These are phyloP conservation scores for Haplosporangium sp. DNA, from an alignment of 371 early-diverging fungal genomes.

Conservation along the genomic window DNA sequence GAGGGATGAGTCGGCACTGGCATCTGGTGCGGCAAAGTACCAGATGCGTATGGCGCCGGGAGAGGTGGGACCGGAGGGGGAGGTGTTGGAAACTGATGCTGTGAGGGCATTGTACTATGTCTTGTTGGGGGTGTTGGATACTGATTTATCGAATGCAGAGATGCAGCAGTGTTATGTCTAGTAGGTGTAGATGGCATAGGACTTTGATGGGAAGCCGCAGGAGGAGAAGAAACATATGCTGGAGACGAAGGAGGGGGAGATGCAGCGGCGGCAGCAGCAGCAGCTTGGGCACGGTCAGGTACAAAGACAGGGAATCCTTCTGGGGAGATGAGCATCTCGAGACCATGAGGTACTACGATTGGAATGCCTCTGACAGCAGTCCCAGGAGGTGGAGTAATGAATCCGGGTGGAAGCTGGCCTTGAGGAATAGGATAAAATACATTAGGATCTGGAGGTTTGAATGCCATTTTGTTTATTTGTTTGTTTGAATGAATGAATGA, in stretches of 20 bases:
- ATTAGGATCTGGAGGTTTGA: conserved; percentile 42
- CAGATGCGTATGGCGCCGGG: not conserved
- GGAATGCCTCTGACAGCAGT: conserved; percentile 46
- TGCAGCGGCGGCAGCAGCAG: no score
- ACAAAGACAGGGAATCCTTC: conserved; percentile 55
- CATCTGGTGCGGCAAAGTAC: conserved; percentile 13
- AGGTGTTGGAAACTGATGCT: conserved; percentile 25
- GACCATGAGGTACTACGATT: conserved; percentile 47
- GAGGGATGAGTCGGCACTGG: conserved; percentile 12
- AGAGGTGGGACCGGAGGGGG: conserved; percentile 14
- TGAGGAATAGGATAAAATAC: conserved; percentile 52
- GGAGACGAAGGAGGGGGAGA: conserved; percentile 8
- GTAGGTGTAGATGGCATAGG: not conserved
- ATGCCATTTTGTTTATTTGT: conserved; percentile 24
- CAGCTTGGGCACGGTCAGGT: conserved; percentile 20
- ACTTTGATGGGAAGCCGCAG: conserved; percentile 5
- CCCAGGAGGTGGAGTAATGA: conserved; percentile 48
- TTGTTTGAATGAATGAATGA: not conserved
- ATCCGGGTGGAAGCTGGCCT: conserved; percentile 50
- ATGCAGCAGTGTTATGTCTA: not conserved
- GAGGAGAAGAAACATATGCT: conserved; percentile 17
- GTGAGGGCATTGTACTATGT: conserved; percentile 28
- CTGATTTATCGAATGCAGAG: not conserved
- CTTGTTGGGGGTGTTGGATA: conserved; percentile 23
- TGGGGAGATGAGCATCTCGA: conserved; percentile 56